phyloP scores from a whole-genome alignment of 1,284 basidiomycete genomes.

The Cutaneotrichosporon dermatis region DNA sequence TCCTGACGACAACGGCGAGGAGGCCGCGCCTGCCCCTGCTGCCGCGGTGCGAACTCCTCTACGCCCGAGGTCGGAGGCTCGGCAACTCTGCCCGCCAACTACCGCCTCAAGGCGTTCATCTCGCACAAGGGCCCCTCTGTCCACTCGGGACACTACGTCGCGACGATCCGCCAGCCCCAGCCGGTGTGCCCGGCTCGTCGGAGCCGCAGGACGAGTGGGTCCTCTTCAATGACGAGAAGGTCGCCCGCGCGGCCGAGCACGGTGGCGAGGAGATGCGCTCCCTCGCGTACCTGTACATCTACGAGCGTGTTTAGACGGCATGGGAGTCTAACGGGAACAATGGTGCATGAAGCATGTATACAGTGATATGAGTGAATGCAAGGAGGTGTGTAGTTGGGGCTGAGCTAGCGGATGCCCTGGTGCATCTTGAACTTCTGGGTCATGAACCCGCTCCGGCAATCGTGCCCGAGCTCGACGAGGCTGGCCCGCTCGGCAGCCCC shows the following conservation, averaged over 20 bases:
- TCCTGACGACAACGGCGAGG: conserved; percentile 75
- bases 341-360: not conserved
- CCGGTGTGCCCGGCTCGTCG: conserved; percentile 26
- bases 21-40: conserved; percentile 22
- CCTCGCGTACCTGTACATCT: conserved; percentile 84
- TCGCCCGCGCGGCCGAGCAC: conserved; percentile 67
- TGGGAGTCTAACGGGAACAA: not conserved
- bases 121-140: conserved; percentile 95
- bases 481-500: conserved; percentile 12
- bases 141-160: conserved; percentile 82
- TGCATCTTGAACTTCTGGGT: conserved; percentile 66
- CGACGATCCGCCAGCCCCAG: conserved; percentile 43
- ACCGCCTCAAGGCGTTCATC: conserved; percentile 83
- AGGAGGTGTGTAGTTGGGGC: not conserved
- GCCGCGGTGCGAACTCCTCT: not conserved
- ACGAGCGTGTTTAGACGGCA: conserved; percentile 55
- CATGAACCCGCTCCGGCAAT: conserved; percentile 53
- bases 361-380: not conserved
- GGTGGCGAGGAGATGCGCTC: conserved; percentile 63
- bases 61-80: conserved; percentile 52
- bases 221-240: conserved; percentile 93
- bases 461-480: conserved; percentile 43
- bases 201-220: conserved; percentile 63
- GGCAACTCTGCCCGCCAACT: conserved; percentile 66
- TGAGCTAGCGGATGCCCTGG: conserved; percentile 61